phyloP scores from a whole-genome alignment of 1,284 basidiomycete species.

The Austroboletus niveus region DNA sequence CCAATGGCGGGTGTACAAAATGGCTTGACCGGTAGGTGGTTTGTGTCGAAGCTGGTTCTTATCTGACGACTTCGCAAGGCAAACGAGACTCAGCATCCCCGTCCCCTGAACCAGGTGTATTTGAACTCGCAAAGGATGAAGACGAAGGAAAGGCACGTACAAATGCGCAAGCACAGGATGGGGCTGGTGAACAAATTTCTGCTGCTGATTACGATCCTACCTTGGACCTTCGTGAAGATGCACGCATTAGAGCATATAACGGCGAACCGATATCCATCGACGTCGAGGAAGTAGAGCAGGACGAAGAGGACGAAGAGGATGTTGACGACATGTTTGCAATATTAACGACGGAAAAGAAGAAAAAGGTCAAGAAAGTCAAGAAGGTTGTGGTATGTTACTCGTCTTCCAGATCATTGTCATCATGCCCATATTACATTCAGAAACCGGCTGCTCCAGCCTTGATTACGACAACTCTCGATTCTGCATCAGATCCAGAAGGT shows the following conservation, averaged over 20 bases:
- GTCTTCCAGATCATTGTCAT: background rate
- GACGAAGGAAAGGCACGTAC: constrained; percentile 46
- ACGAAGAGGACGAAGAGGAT: constrained; percentile 68
- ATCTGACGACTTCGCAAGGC: constrained; percentile 28
- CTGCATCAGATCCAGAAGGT: constrained; percentile 86
- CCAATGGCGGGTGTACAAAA: constrained; percentile 15
- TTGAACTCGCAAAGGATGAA: constrained; percentile 60
- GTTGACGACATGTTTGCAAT: constrained; percentile 90
- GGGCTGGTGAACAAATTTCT: constrained; percentile 67
- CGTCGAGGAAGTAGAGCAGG: constrained; percentile 55
- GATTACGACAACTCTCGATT: constrained; percentile 68
- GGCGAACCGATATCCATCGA: constrained; percentile 39
- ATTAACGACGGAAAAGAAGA: constrained; percentile 52
- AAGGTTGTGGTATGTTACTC: constrained; percentile 44
- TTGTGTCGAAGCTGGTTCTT: background rate
- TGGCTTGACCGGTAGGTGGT: constrained; percentile 29
- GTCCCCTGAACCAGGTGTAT: constrained; percentile 48
- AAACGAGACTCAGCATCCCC: constrained; percentile 53
- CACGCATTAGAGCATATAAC: constrained; percentile 62
- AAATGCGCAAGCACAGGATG: constrained; percentile 43
- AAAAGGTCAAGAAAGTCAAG: constrained; percentile 61
- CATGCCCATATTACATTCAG: constrained; percentile 30
- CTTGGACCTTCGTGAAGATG: constrained; percentile 79
- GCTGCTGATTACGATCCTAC: constrained; percentile 95
- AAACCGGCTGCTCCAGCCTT: constrained; percentile 59